Evolutionary conservation across 352 stramenopile species (phyloP).

Genomic region (Phytophthora nicotianae): DNA sequence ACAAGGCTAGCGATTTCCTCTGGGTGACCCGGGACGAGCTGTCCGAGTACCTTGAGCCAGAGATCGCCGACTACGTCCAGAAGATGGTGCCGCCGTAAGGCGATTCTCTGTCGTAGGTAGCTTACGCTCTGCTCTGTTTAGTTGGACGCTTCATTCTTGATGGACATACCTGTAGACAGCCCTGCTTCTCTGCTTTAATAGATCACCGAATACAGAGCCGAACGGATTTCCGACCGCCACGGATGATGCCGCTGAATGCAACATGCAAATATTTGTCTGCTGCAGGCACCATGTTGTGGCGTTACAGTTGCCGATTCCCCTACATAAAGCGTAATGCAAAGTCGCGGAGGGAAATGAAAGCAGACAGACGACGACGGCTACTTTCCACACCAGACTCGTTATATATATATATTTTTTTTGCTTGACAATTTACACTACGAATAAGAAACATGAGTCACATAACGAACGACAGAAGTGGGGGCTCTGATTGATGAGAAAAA

Average conservation of each 20-base stretch:
- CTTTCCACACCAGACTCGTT: not conserved
- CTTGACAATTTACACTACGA: slow-evolving; percentile 33
- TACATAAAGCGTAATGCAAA: slow-evolving; percentile 2
- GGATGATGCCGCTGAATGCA: not conserved
- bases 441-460: slow-evolving; percentile 20
- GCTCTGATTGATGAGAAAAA: slow-evolving; percentile 12
- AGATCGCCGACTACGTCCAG: slow-evolving; percentile 71
- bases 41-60: slow-evolving; percentile 72
- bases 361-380: slow-evolving; percentile 14
- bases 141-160: slow-evolving; percentile 22
- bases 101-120: slow-evolving; percentile 10
- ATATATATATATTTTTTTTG: not conserved
- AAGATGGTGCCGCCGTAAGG: slow-evolving; percentile 80
- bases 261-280: slow-evolving; percentile 5
- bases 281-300: slow-evolving; percentile 15
- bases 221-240: slow-evolving; percentile 12
- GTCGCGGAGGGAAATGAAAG: slow-evolving; percentile 8
- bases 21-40: slow-evolving; percentile 84
- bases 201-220: slow-evolving; percentile 30
- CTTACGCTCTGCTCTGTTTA: slow-evolving; percentile 24
- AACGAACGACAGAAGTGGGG: slow-evolving; percentile 21
- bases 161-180: slow-evolving; percentile 30
- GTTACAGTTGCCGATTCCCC: not conserved
- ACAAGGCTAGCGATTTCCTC: slow-evolving; percentile 74
- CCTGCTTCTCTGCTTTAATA: slow-evolving; percentile 29